These are phyloP conservation scores for Kwoniella sp. DNA, from an alignment of 768 basidiomycete species.

Conservation along the genomic window DNA sequence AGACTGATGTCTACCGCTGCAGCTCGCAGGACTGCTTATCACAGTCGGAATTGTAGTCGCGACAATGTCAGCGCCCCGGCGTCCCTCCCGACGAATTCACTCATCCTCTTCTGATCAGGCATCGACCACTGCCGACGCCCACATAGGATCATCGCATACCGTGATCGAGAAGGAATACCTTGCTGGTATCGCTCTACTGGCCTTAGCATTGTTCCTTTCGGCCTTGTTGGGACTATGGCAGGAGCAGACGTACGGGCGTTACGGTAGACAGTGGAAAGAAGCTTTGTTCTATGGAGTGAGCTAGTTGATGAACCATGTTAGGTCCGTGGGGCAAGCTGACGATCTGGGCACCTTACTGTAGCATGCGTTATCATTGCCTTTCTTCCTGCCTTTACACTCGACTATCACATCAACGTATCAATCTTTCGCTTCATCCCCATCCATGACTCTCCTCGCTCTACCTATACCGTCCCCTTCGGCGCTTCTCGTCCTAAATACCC, in stretches of 20 bases:
- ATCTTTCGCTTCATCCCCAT: constrained; percentile 60
- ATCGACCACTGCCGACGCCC: neutral
- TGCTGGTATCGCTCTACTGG: constrained; percentile 70
- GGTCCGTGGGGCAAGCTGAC: too few relatives aligned
- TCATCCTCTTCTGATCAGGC: neutral
- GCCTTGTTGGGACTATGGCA: constrained; percentile 72
- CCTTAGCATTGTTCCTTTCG: constrained; percentile 67
- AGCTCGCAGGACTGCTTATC: constrained; percentile 70
- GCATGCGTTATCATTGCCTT: constrained; percentile 78
- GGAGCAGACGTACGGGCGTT: constrained; percentile 71
- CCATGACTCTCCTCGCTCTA: constrained; percentile 44
- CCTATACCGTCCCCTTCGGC: constrained; percentile 15
- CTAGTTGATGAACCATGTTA: constrained; percentile 3
- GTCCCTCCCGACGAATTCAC: constrained; percentile 1
- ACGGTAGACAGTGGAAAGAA: constrained; percentile 79
- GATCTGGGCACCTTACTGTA: constrained; percentile 54
- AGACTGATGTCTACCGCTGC: constrained; percentile 8
- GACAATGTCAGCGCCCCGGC: constrained; percentile 63
- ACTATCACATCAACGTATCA: constrained; percentile 64
- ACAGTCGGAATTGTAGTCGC: constrained; percentile 72
- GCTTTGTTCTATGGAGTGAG: constrained; percentile 79
- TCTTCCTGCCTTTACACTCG: constrained; percentile 68
- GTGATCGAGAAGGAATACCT: constrained; percentile 58
- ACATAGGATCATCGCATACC: neutral
- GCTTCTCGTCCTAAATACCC: neutral